A percentile compares a stretch with the other conserved stretches of the same genome.
These are phyloP conservation scores for Martiniozyma abietophila DNA, from an alignment of 805 yeast species.

Conservation along the genomic window DNA sequence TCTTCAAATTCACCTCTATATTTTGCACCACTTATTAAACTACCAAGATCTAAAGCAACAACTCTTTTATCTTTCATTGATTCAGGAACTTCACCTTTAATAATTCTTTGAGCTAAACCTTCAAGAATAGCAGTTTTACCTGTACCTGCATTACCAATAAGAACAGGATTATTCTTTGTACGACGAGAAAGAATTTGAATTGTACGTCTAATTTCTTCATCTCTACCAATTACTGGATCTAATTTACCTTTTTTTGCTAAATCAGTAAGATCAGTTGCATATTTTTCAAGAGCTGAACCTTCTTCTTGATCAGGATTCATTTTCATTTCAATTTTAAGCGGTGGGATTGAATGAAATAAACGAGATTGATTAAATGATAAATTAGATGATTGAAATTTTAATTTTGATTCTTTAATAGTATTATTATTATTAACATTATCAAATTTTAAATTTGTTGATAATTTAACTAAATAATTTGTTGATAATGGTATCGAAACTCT, in stretches of 20 bases:
- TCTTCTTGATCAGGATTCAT: constrained; percentile 32
- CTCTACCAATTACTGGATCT: constrained; percentile 96
- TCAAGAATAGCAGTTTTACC: constrained; percentile 97
- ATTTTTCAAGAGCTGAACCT: constrained; percentile 73
- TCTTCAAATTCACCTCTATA: constrained; percentile 95
- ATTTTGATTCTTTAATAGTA: too few relatives aligned
- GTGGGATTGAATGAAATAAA: constrained; percentile 13
- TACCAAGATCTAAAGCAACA: constrained; percentile 78
- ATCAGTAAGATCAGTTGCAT: constrained; percentile 77
- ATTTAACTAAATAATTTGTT: too few relatives aligned
- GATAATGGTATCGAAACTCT: too few relatives aligned
- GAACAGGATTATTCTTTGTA: constrained; percentile 90
- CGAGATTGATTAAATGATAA: constrained; percentile 7
- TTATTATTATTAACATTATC: too few relatives aligned
- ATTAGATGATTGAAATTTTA: too few relatives aligned
- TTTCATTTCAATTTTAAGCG: constrained; percentile 18
- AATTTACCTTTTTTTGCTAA: constrained; percentile 83
- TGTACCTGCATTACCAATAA: constrained; percentile 95
- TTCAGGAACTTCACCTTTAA: constrained; percentile 90
- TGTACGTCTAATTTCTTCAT: constrained; percentile 88
- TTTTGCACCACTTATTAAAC: constrained; percentile 89
- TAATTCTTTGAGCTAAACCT: constrained; percentile 90
- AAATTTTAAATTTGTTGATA: too few relatives aligned
- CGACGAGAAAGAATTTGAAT: constrained; percentile 86
- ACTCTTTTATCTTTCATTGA: constrained; percentile 80